Conservation (phyloP, 306 rosid genomes). For the Corylus americana region DNA sequence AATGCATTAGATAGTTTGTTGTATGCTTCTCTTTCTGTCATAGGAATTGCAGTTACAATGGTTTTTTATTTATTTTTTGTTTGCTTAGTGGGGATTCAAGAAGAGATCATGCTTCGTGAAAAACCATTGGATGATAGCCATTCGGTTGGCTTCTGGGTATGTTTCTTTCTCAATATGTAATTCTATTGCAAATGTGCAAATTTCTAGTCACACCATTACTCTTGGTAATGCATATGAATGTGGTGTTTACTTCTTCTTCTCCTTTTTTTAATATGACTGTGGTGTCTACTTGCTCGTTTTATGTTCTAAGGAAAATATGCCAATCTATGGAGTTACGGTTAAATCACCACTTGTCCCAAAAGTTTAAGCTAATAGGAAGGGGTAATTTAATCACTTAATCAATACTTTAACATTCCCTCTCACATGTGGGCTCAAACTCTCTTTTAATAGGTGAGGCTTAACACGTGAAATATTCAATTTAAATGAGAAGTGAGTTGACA, state of each 20-base stretch:
- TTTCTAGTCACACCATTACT: background rate
- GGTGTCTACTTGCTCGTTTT: background rate
- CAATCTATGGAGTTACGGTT: background rate
- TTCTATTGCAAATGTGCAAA: background rate
- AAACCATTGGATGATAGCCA: slow-evolving; percentile 72
- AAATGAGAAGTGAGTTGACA: no score
- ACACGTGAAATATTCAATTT: no score
- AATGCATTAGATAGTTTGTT: background rate
- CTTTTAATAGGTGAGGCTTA: no score
- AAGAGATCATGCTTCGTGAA: slow-evolving; percentile 78
- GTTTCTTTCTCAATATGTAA: slow-evolving; percentile 23
- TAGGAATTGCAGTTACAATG: background rate
- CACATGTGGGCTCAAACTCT: no score
- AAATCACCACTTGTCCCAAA: no score
- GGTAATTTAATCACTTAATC: no score
- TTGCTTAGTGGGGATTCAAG: slow-evolving; percentile 76
- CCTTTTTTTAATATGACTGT: background rate
- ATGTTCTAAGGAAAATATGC: background rate
- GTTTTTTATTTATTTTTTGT: slow-evolving; percentile 19
- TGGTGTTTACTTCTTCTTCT: no score
- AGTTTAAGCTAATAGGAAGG: no score
- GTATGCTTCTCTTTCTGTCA: slow-evolving; percentile 8
- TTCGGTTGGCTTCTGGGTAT: slow-evolving; percentile 78
- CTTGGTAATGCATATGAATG: background rate
- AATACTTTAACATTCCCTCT: no score